phyloP scores from a whole-genome alignment of 1,139 yeast species.

The Candida smagusa region DNA sequence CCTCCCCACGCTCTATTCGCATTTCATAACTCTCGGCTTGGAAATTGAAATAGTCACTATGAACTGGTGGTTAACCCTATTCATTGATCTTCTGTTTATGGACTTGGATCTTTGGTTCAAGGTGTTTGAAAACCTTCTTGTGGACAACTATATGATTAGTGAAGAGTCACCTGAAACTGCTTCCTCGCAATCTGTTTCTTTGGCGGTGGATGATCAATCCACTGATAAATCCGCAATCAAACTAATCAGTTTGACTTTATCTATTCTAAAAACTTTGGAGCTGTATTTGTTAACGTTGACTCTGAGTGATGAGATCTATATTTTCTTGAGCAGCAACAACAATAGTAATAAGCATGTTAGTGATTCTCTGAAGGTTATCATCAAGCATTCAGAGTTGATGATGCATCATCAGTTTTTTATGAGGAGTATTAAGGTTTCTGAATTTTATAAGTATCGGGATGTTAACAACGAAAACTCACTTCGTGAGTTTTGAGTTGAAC shows the following conservation, averaged over 20 bases:
- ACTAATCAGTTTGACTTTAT: slow-evolving; percentile 10
- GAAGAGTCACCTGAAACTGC: background rate
- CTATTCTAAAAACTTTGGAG: slow-evolving; percentile 13
- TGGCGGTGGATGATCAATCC: background rate
- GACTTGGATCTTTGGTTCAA: slow-evolving; percentile 52
- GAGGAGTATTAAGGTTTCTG: slow-evolving; percentile 5
- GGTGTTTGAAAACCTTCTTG: slow-evolving; percentile 49
- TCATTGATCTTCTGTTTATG: slow-evolving; percentile 46
- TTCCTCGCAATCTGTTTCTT: slow-evolving; percentile 1
- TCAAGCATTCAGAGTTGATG: slow-evolving; percentile 13
- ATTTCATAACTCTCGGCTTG: slow-evolving; percentile 34
- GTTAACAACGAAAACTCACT: no score
- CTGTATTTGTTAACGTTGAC: slow-evolving; percentile 7
- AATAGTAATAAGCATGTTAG: slow-evolving; percentile 4
- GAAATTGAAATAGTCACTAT: slow-evolving; percentile 53
- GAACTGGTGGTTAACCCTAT: slow-evolving; percentile 59
- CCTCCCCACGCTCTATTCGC: slow-evolving; percentile 39
- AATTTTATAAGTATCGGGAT: slow-evolving; percentile 2
- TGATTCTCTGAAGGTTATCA: slow-evolving; percentile 5
- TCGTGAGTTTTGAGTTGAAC: no score
- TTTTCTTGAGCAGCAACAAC: slow-evolving; percentile 12
- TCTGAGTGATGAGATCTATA: slow-evolving; percentile 11
- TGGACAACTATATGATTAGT: slow-evolving; percentile 16
- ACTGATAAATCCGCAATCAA: slow-evolving; percentile 10
- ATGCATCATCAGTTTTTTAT: slow-evolving; percentile 8